phyloP scores from a whole-genome alignment of 2,329 filamentous ascomycete species.

The Paraconiothyrium sp. region DNA sequence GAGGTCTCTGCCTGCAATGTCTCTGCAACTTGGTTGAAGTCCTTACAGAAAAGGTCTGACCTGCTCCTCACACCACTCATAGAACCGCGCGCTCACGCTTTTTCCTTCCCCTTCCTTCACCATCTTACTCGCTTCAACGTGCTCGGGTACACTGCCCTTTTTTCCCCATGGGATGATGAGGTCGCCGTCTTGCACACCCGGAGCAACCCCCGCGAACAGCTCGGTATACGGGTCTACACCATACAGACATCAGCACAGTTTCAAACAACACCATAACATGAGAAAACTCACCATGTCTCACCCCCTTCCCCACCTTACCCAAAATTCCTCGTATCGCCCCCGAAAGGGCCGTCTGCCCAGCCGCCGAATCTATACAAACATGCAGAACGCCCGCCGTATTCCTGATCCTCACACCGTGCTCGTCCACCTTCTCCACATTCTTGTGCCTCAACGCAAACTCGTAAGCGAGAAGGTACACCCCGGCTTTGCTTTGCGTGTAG shows the following conservation, averaged over 20 bases:
- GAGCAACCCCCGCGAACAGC: conserved; percentile 31
- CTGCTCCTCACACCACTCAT: conserved; percentile 28
- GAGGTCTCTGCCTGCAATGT: too few relatives aligned
- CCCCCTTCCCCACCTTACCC: conserved; percentile 20
- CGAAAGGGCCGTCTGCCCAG: conserved; percentile 23
- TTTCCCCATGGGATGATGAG: conserved; percentile 34
- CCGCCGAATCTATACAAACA: conserved; percentile 24
- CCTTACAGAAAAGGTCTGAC: not conserved
- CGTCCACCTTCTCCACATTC: not conserved
- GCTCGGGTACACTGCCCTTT: conserved; percentile 20
- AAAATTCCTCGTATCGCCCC: conserved; percentile 17
- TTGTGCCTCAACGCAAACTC: conserved; percentile 20
- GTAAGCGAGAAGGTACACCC: conserved; percentile 21
- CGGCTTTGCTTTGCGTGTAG: conserved; percentile 31
- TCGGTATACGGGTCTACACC: conserved; percentile 26
- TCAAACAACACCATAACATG: not conserved
- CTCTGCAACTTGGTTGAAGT: too few relatives aligned
- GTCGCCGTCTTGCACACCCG: conserved; percentile 24
- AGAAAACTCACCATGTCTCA: conserved; percentile 17
- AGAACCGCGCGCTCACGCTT: conserved; percentile 24
- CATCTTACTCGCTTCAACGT: too few relatives aligned
- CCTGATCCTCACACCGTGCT: conserved; percentile 16
- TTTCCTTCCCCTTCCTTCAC: conserved; percentile 7
- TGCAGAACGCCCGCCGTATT: conserved; percentile 24
- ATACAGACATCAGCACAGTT: not conserved